Base-by-base conservation (phyloP, 768 basidiomycete genomes). In the Albatrellus ellisii region DNA sequence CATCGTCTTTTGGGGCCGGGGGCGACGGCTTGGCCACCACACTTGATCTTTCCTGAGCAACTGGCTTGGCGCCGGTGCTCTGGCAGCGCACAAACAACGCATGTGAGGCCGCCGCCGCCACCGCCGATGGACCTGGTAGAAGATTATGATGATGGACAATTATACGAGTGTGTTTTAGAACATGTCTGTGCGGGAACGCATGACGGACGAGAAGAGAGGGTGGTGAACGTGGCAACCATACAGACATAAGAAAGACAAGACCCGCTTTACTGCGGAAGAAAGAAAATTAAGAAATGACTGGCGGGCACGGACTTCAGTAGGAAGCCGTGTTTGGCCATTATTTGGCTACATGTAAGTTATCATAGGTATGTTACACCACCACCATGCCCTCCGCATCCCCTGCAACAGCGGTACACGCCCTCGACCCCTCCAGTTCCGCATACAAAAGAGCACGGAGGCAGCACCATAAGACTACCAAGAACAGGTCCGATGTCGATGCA, bases 171-270 rank as follows among this genome's bases (percentile, higher is more conserved):
- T 43, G 51, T n/a, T n/a, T n/a, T 9, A 43, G 36, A 20, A 42
- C 43, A 36, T 52, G 42, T 26, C 46, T 42, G 40, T 49, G 52
- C 36, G 52, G 54, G 42, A 48, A 48, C 10, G 52, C 41, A 59
- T 52, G 69, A 69, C 45, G 64, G 52, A 49, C 70, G 48, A 69
- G 55, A 34, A 69, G 54, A 36, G 65, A 62, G 22, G 69, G 56
- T 10, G 69, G 14, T 18, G 35, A 58, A 48, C 78, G 75, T 42
- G 79, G 80, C 28, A 85, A 65, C 79, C 80, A 83, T 73, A 86
- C 35, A 60, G 80, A 83, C 83, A 86, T 86, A 39, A 43, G 45
- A 34, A 24, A 32, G 45, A 40, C 31, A 20, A 34, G 33, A 34
- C n/a, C n/a, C n/a, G n/a, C n/a, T n/a, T n/a, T n/a, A n/a, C n/a